These are phyloP conservation scores for Malassezia cuniculi DNA, from an alignment of 1,284 basidiomycete species.

Conservation along the genomic window DNA sequence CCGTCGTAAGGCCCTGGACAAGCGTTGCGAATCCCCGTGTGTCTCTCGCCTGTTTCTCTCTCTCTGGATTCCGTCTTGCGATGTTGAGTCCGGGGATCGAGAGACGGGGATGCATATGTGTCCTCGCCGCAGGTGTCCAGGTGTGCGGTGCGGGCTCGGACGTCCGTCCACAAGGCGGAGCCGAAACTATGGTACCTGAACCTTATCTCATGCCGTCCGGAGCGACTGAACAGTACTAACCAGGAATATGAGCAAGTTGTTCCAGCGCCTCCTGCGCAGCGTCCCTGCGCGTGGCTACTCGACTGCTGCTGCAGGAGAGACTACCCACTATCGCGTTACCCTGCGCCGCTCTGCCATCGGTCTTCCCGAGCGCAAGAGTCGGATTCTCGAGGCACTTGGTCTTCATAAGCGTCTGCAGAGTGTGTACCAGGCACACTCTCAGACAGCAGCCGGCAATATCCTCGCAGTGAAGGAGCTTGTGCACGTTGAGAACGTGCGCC, in stretches of 20 bases:
- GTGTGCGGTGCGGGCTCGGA: not conserved
- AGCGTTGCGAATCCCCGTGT: not conserved
- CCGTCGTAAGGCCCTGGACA: conserved; percentile 37
- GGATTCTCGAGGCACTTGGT: conserved; percentile 62
- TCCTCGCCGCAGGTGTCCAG: conserved; percentile 1
- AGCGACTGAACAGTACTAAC: too few relatives aligned
- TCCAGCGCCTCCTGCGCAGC: too few relatives aligned
- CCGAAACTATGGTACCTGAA: too few relatives aligned
- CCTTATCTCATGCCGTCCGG: too few relatives aligned
- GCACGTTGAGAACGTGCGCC: conserved; percentile 63
- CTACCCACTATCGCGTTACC: conserved; percentile 71
- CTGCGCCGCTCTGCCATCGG: conserved; percentile 68
- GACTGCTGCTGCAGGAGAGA: too few relatives aligned
- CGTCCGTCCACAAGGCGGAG: too few relatives aligned
- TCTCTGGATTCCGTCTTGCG: conserved; percentile 10
- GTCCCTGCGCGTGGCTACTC: too few relatives aligned
- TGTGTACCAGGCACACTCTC: conserved; percentile 61
- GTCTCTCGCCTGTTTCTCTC: conserved; percentile 11
- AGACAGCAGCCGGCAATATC: conserved; percentile 67
- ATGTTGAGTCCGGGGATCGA: conserved; percentile 15
- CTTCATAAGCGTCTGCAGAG: conserved; percentile 66
- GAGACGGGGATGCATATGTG: conserved; percentile 6
- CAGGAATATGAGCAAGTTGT: too few relatives aligned
- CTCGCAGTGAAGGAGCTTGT: conserved; percentile 70
- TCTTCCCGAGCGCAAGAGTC: conserved; percentile 58